A percentile compares a stretch with the other conserved stretches of the same genome.
phyloP scores from a whole-genome alignment of 179 eudicot genomes.

The Gypsophila paniculata region DNA sequence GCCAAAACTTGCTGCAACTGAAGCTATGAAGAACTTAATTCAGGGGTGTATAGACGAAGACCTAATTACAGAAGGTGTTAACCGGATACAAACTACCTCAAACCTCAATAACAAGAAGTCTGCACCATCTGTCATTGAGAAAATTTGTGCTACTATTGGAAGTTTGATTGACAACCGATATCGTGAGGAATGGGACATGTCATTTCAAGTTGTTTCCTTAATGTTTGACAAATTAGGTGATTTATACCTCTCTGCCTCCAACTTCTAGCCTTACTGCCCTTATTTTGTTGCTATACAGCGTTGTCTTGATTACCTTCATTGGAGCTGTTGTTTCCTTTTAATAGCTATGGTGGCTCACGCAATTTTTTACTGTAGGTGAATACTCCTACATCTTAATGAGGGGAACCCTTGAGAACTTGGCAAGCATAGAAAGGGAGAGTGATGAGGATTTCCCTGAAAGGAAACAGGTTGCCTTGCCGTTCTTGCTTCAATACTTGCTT shows the following conservation, averaged over 20 bases:
- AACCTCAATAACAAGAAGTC: conserved; percentile 38
- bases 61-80: conserved; percentile 66
- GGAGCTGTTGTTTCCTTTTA: conserved; percentile 1
- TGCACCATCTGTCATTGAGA: conserved; percentile 65
- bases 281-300: not conserved
- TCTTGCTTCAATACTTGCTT: not conserved
- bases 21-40: conserved; percentile 68
- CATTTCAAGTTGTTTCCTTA: conserved; percentile 69
- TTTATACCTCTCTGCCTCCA: not conserved
- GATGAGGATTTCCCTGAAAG: conserved; percentile 69
- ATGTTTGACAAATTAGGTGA: conserved; percentile 92
- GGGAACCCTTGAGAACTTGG: conserved; percentile 59
- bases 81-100: conserved; percentile 32
- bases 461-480: conserved; percentile 57
- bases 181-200: conserved; percentile 70
- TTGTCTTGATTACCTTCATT: not conserved
- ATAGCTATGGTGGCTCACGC: not conserved
- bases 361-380: conserved; percentile 38
- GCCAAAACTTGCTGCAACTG: conserved; percentile 67
- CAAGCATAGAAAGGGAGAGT: conserved; percentile 69
- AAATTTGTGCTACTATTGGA: conserved; percentile 68
- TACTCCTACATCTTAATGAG: conserved; percentile 52
- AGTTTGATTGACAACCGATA: conserved; percentile 71
- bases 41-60: conserved; percentile 69
- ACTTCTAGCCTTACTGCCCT: not conserved